These are phyloP conservation scores for Daedaleopsis sinensis DNA, from an alignment of 768 basidiomycete species.

Conservation along the genomic window DNA sequence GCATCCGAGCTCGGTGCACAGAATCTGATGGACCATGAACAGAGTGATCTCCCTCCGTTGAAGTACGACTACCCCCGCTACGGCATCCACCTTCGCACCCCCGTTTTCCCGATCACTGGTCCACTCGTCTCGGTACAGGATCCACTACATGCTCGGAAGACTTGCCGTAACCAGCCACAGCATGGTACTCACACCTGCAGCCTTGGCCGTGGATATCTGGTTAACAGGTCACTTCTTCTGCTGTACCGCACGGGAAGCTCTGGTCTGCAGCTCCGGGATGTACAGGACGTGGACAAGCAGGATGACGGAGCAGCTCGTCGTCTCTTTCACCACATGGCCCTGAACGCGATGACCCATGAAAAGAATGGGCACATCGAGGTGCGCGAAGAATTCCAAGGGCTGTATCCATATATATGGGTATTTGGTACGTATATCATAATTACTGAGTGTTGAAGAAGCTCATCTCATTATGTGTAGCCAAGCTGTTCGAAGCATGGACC, in stretches of 20 bases:
- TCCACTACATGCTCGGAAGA: slow-evolving; percentile 26
- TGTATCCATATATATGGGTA: slow-evolving; percentile 31
- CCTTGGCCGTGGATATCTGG: slow-evolving; percentile 25
- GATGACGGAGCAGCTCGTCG: slow-evolving; percentile 34
- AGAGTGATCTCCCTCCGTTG: slow-evolving; percentile 11
- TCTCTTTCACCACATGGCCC: slow-evolving; percentile 26
- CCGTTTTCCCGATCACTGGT: slow-evolving; percentile 24
- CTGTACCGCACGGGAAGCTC: slow-evolving; percentile 17
- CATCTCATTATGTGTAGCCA: slow-evolving; percentile 6
- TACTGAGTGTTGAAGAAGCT: neutral
- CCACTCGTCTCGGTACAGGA: slow-evolving; percentile 23
- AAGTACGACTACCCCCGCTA: slow-evolving; percentile 25
- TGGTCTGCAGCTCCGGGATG: slow-evolving; percentile 25
- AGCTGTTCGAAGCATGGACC: slow-evolving; percentile 32
- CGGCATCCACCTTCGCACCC: slow-evolving; percentile 25
- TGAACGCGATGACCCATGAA: slow-evolving; percentile 13
- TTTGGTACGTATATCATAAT: slow-evolving; percentile 17
- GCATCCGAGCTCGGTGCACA: slow-evolving; percentile 30
- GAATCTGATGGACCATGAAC: slow-evolving; percentile 24
- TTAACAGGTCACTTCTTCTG: slow-evolving; percentile 26
- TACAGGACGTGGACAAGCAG: slow-evolving; percentile 33
- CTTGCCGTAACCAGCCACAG: slow-evolving; percentile 29
- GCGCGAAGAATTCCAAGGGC: slow-evolving; percentile 21
- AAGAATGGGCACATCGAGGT: slow-evolving; percentile 8
- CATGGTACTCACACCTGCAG: slow-evolving; percentile 30